phyloP scores from a whole-genome alignment of 1,284 basidiomycete species.

The Tilletia walkeri region DNA sequence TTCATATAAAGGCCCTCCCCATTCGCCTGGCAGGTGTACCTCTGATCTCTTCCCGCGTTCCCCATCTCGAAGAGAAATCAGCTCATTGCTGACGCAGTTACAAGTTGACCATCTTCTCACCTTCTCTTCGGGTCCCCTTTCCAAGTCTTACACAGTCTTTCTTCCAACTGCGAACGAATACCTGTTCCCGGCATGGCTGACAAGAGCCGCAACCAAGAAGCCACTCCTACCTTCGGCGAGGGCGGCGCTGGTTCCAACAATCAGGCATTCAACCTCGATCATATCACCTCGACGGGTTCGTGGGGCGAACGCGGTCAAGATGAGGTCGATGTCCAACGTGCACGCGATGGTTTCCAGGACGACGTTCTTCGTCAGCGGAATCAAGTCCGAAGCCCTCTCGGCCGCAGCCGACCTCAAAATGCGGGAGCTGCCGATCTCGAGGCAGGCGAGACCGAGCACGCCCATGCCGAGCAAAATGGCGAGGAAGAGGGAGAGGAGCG shows the following conservation, averaged over 20 bases:
- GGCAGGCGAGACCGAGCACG: neutral
- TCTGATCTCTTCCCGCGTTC: no score
- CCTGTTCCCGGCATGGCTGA: neutral
- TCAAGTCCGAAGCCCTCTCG: constrained; percentile 25
- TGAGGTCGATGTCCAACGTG: constrained; percentile 34
- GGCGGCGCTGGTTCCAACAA: constrained; percentile 13
- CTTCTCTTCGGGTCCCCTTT: no score
- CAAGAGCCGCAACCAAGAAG: neutral
- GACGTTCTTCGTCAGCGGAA: constrained; percentile 25
- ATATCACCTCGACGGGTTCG: constrained; percentile 24
- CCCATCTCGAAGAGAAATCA: no score
- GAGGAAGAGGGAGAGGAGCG: constrained; percentile 15
- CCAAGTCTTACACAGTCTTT: no score
- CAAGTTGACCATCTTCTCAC: no score
- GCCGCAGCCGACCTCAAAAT: constrained; percentile 22
- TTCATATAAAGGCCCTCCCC: no score
- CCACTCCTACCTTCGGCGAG: constrained; percentile 1
- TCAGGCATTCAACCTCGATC: neutral
- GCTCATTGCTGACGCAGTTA: no score
- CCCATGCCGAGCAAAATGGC: constrained; percentile 12
- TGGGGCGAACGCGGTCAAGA: constrained; percentile 41
- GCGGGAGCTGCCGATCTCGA: constrained; percentile 5
- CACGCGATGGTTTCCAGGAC: constrained; percentile 31
- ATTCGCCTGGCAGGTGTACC: no score
- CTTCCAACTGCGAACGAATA: no score